phyloP scores from a whole-genome alignment of 345 rosid genomes.

The Chamaenerion angustifolium region DNA sequence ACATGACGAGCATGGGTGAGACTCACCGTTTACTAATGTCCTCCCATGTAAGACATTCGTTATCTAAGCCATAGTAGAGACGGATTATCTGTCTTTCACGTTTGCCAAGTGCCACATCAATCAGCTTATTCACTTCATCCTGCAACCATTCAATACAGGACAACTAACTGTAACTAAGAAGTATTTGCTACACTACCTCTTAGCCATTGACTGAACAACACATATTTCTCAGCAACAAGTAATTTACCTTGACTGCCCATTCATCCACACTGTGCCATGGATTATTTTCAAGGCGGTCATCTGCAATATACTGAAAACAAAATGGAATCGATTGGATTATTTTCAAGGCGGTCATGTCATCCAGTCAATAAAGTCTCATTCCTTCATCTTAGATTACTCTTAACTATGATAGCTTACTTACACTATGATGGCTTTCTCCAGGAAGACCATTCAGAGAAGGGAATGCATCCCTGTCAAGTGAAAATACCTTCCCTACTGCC shows the following conservation, averaged over 20 bases:
- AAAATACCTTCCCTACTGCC: conserved; percentile 72
- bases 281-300: conserved; percentile 50
- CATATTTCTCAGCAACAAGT: background rate
- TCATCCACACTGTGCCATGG: conserved; percentile 83
- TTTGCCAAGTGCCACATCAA: conserved; percentile 37
- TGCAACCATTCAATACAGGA: conserved; percentile 18
- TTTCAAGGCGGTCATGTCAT: too few relatives aligned
- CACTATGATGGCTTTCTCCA: conserved; percentile 86
- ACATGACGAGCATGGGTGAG: background rate
- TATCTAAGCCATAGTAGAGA: conserved; percentile 70
- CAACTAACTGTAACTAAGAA: background rate
- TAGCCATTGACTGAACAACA: background rate
- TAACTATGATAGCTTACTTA: conserved; percentile 23
- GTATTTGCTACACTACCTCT: too few relatives aligned
- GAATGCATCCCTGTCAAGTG: conserved; percentile 84
- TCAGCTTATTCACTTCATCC: conserved; percentile 82
- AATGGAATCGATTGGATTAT: conserved; percentile 4
- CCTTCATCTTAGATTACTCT: too few relatives aligned
- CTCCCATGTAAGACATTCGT: conserved; percentile 88
- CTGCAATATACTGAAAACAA: conserved; percentile 63
- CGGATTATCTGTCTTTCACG: conserved; percentile 77
- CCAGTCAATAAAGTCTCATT: conserved; percentile 2
- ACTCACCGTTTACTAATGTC: conserved; percentile 91
- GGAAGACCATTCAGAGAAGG: conserved; percentile 82
- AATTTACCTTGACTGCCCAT: conserved; percentile 75